Percentiles rank a stretch among this genome's conserved stretches.
Evolutionary conservation across 2,329 filamentous ascomycete species (phyloP).

Genomic region (Scedosporium dehoogii): DNA sequence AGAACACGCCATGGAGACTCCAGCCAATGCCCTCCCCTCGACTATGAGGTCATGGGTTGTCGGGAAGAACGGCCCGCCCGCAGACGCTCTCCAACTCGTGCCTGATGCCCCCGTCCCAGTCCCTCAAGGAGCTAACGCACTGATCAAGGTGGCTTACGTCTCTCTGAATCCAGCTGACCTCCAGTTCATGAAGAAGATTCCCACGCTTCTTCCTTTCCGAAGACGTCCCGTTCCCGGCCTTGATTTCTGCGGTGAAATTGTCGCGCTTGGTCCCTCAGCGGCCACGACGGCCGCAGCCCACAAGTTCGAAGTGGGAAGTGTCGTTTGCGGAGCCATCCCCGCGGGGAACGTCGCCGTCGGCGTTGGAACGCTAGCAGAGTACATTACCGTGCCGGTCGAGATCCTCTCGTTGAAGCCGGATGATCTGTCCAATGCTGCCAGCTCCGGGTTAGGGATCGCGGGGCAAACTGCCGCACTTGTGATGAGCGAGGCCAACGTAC

Average conservation of each 20-base stretch:
- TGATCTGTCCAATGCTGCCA: slow-evolving; percentile 12
- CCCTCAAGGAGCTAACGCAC: slow-evolving; percentile 13
- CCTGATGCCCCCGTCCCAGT: slow-evolving; percentile 13
- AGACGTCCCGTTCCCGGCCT: slow-evolving; percentile 19
- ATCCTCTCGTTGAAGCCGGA: slow-evolving; percentile 18
- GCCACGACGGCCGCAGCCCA: background rate
- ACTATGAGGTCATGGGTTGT: slow-evolving; percentile 21
- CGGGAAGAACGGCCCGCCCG: slow-evolving; percentile 15
- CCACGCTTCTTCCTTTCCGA: slow-evolving; percentile 21
- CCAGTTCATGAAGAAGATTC: slow-evolving; percentile 19
- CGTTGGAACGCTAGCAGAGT: slow-evolving; percentile 23
- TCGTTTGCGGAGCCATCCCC: slow-evolving; percentile 21
- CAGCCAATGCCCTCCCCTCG: slow-evolving; percentile 8
- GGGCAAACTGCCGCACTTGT: slow-evolving; percentile 23
- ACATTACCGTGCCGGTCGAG: slow-evolving; percentile 21
- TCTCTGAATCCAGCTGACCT: slow-evolving; percentile 27
- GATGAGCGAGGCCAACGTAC: slow-evolving; percentile 15
- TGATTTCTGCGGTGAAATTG: slow-evolving; percentile 24
- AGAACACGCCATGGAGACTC: background rate
- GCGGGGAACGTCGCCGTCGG: slow-evolving; percentile 17
- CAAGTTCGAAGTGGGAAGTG: slow-evolving; percentile 14
- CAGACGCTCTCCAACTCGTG: slow-evolving; percentile 16
- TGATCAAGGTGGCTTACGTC: slow-evolving; percentile 22
- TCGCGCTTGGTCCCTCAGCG: slow-evolving; percentile 16
- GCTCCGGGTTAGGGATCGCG: slow-evolving; percentile 22